Base-by-base conservation (phyloP, 345 rosid species). In the Adansonia digitata region DNA sequence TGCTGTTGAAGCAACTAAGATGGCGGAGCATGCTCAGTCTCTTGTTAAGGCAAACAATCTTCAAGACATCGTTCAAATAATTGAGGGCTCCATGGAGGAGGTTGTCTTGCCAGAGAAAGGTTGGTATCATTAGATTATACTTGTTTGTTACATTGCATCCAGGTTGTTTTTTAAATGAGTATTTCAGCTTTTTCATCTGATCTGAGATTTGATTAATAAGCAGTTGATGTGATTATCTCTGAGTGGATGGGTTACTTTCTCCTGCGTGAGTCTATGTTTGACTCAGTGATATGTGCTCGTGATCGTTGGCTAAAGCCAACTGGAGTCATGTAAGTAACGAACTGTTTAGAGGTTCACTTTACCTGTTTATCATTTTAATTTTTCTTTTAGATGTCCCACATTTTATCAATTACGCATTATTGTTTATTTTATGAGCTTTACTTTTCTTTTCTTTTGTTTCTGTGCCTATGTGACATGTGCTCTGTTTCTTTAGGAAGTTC, bases 171-270 rank as follows among this genome's bases (percentile, higher is more conserved):
- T 64, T 37, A 22, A 52, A 13, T 27, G 20, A n/a, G 11, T 9
- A n/a, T 69, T 63, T 60, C 17, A 9, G 15, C 5, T 49, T 26
- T 67, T 49, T 2, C 27, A 37, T 64, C 43, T 74, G 55, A 57
- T 69, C 22, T 14, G 49, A 15, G 7, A 67, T 59, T 45, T 75
- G 75, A 27, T 75, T 45, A 27, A 65, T 78, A 84, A 88, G 34
- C 91, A 93, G 99, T 94, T 85, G 99, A 94, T 84, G 97, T 94
- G 12, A 91, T 94, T 63, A 93, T 94, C 81, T 94, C 99, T 3
- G 99, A 94, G 88, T 94, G 99, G 99, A 94, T 94, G 99, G 99
- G 99, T 12, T 92, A 93, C 89, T 93, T 94, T 71, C 98, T 94
- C 66, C 85, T 93, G 37, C 94, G 97, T 2, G 99, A 94, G 74